phyloP scores from a whole-genome alignment of 2,329 filamentous ascomycete genomes.

The Lachnellula hyalina region DNA sequence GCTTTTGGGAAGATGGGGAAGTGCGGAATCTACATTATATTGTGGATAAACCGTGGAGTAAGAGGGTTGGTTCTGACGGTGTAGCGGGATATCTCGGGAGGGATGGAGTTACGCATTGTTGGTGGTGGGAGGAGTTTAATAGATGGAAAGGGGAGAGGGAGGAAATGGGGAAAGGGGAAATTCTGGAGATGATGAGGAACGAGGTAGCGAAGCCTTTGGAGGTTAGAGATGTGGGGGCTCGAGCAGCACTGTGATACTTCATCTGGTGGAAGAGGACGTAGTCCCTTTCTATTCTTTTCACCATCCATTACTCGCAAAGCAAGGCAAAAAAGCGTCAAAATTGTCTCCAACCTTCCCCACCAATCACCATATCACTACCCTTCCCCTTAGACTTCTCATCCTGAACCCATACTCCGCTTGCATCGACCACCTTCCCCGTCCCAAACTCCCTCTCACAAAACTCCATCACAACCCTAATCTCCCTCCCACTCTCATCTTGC shows the following conservation, averaged over 20 bases:
- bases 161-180: conserved; percentile 2
- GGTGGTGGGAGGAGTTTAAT: conserved; percentile 48
- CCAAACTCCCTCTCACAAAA: conserved; percentile 44
- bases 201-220: neutral
- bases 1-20: conserved; percentile 49
- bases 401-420: conserved; percentile 27
- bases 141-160: conserved; percentile 33
- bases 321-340: neutral
- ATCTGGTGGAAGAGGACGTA: too few species aligned
- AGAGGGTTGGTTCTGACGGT: conserved; percentile 37
- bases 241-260: neutral
- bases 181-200: conserved; percentile 9
- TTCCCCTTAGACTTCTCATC: conserved; percentile 10
- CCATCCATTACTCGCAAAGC: neutral
- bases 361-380: conserved; percentile 11
- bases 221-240: neutral
- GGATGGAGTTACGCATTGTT: conserved; percentile 47
- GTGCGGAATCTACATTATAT: conserved; percentile 57
- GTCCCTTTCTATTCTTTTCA: too few species aligned
- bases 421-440: conserved; percentile 37
- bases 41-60: conserved; percentile 55
- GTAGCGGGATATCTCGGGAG: conserved; percentile 36
- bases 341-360: conserved; percentile 13
- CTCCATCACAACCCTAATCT: conserved; percentile 37
- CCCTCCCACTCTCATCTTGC: conserved; percentile 32